phyloP scores from a whole-genome alignment of 768 basidiomycete species.

The Russula brevipes region DNA sequence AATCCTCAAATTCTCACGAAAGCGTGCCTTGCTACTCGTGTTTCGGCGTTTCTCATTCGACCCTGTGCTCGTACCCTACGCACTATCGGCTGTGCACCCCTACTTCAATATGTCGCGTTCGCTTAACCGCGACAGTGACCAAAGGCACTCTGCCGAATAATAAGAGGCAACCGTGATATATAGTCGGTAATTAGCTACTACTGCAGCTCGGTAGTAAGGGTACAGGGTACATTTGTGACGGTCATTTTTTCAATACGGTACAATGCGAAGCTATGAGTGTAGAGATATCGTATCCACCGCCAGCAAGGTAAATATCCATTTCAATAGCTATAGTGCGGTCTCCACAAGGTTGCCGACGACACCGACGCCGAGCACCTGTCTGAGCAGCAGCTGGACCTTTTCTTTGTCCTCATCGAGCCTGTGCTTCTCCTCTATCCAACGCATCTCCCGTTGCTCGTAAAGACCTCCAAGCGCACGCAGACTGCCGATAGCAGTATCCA shows the following conservation, averaged over 20 bases:
- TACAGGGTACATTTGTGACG: constrained; percentile 16
- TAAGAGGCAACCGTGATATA: neutral
- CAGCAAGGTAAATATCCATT: neutral
- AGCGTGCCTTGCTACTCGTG: too few species aligned
- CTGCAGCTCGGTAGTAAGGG: neutral
- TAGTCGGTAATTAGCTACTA: neutral
- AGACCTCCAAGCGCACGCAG: constrained; percentile 57
- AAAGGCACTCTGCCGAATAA: neutral
- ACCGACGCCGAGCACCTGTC: constrained; percentile 49
- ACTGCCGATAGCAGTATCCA: constrained; percentile 64
- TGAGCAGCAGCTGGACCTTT: constrained; percentile 56
- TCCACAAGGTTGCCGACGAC: constrained; percentile 20
- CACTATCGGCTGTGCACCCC: too few species aligned
- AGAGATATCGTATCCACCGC: neutral
- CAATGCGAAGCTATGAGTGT: neutral
- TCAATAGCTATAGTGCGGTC: neutral
- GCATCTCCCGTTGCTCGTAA: constrained; percentile 61
- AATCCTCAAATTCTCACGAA: too few species aligned
- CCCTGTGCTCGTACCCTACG: too few species aligned
- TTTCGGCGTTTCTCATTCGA: too few species aligned
- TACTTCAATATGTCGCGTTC: too few species aligned
- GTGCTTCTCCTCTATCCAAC: constrained; percentile 68
- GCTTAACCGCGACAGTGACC: too few species aligned
- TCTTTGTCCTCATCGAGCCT: constrained; percentile 63
- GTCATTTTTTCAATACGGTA: constrained; percentile 7